Evolutionary conservation across 306 rosid species (phyloP).

Genomic region (Medicago arabica): DNA sequence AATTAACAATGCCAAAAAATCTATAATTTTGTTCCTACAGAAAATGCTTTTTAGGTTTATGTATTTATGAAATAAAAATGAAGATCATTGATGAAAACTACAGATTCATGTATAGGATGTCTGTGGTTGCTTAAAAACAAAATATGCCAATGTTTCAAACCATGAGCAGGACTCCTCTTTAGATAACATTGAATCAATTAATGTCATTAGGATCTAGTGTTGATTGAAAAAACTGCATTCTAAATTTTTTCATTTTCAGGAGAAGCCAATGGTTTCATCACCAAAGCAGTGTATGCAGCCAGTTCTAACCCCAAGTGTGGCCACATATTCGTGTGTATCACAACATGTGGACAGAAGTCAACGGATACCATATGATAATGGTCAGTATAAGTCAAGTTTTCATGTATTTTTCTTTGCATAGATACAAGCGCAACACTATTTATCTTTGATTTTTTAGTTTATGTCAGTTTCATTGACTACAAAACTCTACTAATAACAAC

Average conservation of each 20-base stretch:
- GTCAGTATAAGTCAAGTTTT: slow-evolving; percentile 45
- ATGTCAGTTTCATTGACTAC: neutral
- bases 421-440: no score
- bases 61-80: neutral
- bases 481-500: neutral
- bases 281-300: slow-evolving; percentile 61
- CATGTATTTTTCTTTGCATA: no score
- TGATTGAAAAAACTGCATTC: slow-evolving; percentile 62
- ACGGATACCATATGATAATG: slow-evolving; percentile 62
- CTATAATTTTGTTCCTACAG: slow-evolving; percentile 6
- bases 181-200: slow-evolving; percentile 42
- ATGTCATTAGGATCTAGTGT: slow-evolving; percentile 58
- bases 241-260: slow-evolving; percentile 75
- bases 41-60: slow-evolving; percentile 24
- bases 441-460: neutral
- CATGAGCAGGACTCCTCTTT: slow-evolving; percentile 34
- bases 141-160: slow-evolving; percentile 34
- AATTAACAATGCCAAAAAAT: neutral
- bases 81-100: neutral
- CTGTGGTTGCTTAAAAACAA: neutral
- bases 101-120: neutral
- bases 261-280: slow-evolving; percentile 70
- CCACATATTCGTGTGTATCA: slow-evolving; percentile 58
- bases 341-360: slow-evolving; percentile 55
- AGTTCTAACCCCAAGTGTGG: slow-evolving; percentile 50